Evolutionary conservation across 352 stramenopile species (phyloP).

Genomic region (Phytopythium aichiense): DNA sequence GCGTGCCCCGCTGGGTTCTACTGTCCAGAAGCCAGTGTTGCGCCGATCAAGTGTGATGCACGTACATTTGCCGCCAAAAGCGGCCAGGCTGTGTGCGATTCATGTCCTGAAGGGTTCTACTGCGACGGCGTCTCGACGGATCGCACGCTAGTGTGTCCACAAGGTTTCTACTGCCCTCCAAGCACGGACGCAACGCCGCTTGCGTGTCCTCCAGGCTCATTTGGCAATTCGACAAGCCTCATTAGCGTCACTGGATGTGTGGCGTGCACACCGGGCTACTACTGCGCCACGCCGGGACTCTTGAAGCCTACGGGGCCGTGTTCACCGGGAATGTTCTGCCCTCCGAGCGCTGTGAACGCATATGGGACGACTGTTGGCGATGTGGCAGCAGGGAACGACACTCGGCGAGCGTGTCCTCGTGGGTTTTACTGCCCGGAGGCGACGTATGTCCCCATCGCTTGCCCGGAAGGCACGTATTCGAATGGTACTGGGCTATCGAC

Average conservation of each 20-base stretch:
- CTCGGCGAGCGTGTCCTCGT: conserved; percentile 39
- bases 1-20: conserved; percentile 59
- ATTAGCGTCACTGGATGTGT: conserved; percentile 35
- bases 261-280: conserved; percentile 34
- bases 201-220: conserved; percentile 72
- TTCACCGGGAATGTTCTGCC: conserved; percentile 53
- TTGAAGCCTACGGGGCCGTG: conserved; percentile 33
- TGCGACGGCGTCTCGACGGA: conserved; percentile 51
- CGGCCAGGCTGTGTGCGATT: conserved; percentile 26
- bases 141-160: conserved; percentile 37
- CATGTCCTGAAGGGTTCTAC: conserved; percentile 62
- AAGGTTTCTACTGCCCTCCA: conserved; percentile 42
- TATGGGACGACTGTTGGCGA: conserved; percentile 29
- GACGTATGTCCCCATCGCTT: conserved; percentile 59
- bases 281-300: conserved; percentile 28
- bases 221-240: conserved; percentile 34
- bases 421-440: conserved; percentile 76
- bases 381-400: conserved; percentile 15
- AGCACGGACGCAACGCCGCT: conserved; percentile 30
- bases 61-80: conserved; percentile 30
- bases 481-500: conserved; percentile 40
- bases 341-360: conserved; percentile 25
- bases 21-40: conserved; percentile 43
- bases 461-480: conserved; percentile 58
- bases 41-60: conserved; percentile 38